These are phyloP conservation scores for Bruguiera sexangula DNA, from an alignment of 345 rosid genomes.

Conservation along the genomic window DNA sequence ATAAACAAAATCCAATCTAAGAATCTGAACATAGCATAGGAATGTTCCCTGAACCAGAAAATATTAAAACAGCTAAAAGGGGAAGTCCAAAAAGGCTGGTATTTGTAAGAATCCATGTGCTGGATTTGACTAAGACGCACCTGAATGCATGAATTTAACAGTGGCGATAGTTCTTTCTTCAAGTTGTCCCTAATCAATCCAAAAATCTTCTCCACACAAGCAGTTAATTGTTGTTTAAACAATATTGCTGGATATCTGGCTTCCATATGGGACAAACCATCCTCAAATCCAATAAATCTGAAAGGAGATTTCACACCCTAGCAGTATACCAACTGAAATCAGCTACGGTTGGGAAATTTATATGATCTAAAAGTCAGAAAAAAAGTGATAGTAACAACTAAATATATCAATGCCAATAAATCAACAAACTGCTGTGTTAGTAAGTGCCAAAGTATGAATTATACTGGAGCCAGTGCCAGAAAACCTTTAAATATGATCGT, in stretches of 20 bases:
- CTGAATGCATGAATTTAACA: slow-evolving; percentile 83
- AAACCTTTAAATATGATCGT: no score
- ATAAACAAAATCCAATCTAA: no score
- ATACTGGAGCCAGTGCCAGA: no score
- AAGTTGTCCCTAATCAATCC: slow-evolving; percentile 93
- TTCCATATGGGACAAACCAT: slow-evolving; percentile 73
- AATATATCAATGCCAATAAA: background rate
- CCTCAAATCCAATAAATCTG: slow-evolving; percentile 64
- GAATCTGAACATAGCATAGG: no score
- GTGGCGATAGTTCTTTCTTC: slow-evolving; percentile 87
- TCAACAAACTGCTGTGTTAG: background rate
- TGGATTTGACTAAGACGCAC: slow-evolving; percentile 34
- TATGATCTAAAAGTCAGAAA: background rate
- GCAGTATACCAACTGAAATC: slow-evolving; percentile 16
- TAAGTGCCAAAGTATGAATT: background rate
- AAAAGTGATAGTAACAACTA: background rate
- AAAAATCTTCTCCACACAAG: slow-evolving; percentile 97
- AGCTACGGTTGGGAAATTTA: slow-evolving; percentile 13
- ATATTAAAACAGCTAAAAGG: no score
- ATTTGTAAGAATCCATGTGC: background rate
- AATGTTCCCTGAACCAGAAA: no score
- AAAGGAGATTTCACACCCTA: slow-evolving; percentile 87
- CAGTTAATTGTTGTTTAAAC: slow-evolving; percentile 92
- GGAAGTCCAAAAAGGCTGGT: background rate
- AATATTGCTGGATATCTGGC: slow-evolving; percentile 95